phyloP scores from a whole-genome alignment of 257 asterid species.

The Primulina eburnea region DNA sequence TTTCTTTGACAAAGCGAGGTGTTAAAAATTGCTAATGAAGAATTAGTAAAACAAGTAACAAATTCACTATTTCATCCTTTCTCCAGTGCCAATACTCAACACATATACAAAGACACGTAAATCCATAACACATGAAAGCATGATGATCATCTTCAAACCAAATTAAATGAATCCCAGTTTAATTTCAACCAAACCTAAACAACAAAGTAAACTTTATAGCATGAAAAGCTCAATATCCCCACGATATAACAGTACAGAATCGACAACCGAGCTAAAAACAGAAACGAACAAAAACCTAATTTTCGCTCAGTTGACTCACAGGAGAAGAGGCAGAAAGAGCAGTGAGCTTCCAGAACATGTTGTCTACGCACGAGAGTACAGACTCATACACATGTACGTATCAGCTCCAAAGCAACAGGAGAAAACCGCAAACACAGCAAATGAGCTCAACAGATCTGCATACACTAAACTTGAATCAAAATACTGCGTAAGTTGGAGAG shows the following conservation, averaged over 20 bases:
- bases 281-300: background rate
- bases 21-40: no score
- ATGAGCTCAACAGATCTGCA: conserved; percentile 17
- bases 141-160: no score
- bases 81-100: no score
- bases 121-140: no score
- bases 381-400: background rate
- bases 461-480: conserved; percentile 5
- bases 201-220: no score
- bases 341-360: conserved; percentile 57
- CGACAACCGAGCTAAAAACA: conserved; percentile 8
- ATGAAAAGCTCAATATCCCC: background rate
- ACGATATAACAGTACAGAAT: background rate
- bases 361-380: conserved; percentile 9
- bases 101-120: no score
- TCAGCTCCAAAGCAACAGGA: background rate
- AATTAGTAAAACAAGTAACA: no score
- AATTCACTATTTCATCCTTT: no score
- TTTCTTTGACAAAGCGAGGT: no score
- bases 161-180: background rate
- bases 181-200: background rate
- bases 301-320: conserved; percentile 42
- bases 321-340: conserved; percentile 89
- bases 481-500: background rate
- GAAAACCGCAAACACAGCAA: conserved; percentile 10